Base-by-base conservation (phyloP, 257 asterid genomes). In the Solanum verrucosum region DNA sequence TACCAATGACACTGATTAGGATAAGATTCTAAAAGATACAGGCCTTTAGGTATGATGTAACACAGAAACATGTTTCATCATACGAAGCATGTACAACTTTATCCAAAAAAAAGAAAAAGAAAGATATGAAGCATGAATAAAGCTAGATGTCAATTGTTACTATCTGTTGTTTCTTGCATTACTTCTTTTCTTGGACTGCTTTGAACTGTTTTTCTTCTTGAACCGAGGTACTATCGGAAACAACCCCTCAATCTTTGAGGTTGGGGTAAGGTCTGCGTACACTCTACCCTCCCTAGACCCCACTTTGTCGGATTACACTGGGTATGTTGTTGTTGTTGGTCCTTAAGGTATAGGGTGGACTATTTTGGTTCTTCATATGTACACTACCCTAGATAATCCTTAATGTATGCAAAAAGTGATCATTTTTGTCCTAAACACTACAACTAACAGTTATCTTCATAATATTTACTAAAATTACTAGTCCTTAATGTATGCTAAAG, bases 1-100 rank as follows among this genome's bases (percentile, higher is more conserved):
- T 93, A 92, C 93, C 71, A 27, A 84, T 90, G 92, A 75, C 87
- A 90, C n/a, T 87, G 90, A 90, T 81, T 14, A 82, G 10, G 96
- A 91, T 93, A 92, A 93, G 93, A 89, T 89, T 88, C 89, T 88
- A 85, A 87, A 13, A 40, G 88, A 87, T 79, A 88, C 78, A 88
- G 90, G 87, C 93, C 37, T 86, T 89, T 88, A 83, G 88, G 74
- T 70, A 37, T 25, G 27, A 68, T 27, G 44, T 86, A 83, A 70
- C 87, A 74, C 70, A 87, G 70, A 49, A 49, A 49, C 12, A 82
- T 82, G 86, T 82, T 82, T 82, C 93, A 67, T 63, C 37, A 74
- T 88, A 90, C 92, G 96, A 92, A 88, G 89, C 93, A 92, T 81
- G 91, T 88, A 82, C 40, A 71, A 23, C 60, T 46, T 68, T 27